Conservation (phyloP, 2,329 filamentous ascomycete species). For the Pseudonectria foliicola region DNA sequence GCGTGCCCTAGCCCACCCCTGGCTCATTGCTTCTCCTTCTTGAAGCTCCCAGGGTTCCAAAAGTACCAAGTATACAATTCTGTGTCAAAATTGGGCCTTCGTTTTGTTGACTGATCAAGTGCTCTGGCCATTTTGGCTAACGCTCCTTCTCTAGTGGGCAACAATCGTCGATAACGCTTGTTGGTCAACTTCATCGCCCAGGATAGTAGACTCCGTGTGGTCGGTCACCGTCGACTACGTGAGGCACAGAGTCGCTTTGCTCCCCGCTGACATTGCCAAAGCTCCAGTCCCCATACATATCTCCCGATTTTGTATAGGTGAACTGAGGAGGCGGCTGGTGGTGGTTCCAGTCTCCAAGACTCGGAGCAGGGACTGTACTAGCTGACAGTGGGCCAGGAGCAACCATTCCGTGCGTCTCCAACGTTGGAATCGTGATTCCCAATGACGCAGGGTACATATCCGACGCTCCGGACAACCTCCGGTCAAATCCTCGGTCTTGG, state of each 20-base stretch:
- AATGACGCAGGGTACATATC: slow-evolving; percentile 38
- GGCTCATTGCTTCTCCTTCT: too few species aligned
- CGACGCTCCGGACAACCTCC: slow-evolving; percentile 34
- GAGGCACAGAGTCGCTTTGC: slow-evolving; percentile 7
- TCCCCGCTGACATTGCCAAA: slow-evolving; percentile 16
- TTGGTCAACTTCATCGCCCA: neutral
- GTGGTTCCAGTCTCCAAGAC: slow-evolving; percentile 39
- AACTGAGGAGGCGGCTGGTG: slow-evolving; percentile 25
- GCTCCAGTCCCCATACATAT: slow-evolving; percentile 32
- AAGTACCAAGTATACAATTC: too few species aligned
- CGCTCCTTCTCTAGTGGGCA: too few species aligned
- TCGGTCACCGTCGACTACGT: slow-evolving; percentile 5
- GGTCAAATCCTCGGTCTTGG: slow-evolving; percentile 34
- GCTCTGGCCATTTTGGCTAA: too few species aligned
- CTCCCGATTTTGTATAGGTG: slow-evolving; percentile 32
- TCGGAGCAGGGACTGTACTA: slow-evolving; percentile 29
- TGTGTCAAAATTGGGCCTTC: too few species aligned
- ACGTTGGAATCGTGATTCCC: slow-evolving; percentile 28
- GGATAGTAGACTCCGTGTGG: slow-evolving; percentile 9
- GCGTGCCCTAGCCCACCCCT: too few species aligned
- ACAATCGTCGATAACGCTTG: neutral
- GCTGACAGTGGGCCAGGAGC: slow-evolving; percentile 28
- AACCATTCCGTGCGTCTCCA: slow-evolving; percentile 28
- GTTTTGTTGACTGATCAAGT: too few species aligned
- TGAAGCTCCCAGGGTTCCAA: too few species aligned